These are phyloP conservation scores for Sporisorium graminicola DNA, from an alignment of 1,284 basidiomycete genomes.

Conservation along the genomic window DNA sequence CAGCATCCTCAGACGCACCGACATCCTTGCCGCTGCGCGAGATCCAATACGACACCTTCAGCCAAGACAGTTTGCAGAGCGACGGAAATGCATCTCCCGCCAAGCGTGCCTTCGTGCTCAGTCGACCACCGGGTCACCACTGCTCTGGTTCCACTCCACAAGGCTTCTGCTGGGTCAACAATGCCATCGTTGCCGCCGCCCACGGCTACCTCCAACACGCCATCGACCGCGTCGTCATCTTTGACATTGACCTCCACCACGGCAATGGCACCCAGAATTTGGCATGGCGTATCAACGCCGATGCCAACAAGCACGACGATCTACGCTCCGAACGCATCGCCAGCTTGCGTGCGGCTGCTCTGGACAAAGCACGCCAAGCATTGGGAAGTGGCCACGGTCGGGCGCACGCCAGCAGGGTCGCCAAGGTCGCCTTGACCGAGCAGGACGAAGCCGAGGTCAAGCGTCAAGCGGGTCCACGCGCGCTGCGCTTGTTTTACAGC, in stretches of 20 bases:
- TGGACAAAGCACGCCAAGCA: slow-evolving; percentile 29
- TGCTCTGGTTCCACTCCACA: slow-evolving; percentile 74
- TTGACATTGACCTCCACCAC: slow-evolving; percentile 95
- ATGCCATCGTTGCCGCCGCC: slow-evolving; percentile 88
- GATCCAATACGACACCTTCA: slow-evolving; percentile 14
- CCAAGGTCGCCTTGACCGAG: slow-evolving; percentile 26
- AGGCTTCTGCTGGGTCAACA: slow-evolving; percentile 91
- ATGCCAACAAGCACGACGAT: slow-evolving; percentile 73
- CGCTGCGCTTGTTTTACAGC: slow-evolving; percentile 83
- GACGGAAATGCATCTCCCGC: slow-evolving; percentile 23
- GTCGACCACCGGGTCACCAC: slow-evolving; percentile 69
- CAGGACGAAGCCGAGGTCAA: slow-evolving; percentile 29
- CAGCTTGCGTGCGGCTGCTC: slow-evolving; percentile 28
- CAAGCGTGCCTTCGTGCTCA: slow-evolving; percentile 65
- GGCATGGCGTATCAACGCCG: slow-evolving; percentile 90
- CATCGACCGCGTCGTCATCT: slow-evolving; percentile 83
- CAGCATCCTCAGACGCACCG: not conserved
- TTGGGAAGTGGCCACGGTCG: slow-evolving; percentile 20
- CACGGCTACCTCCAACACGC: slow-evolving; percentile 89
- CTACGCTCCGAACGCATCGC: slow-evolving; percentile 51
- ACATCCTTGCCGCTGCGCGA: slow-evolving; percentile 11
- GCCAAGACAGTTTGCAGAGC: not conserved
- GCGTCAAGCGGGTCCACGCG: slow-evolving; percentile 41
- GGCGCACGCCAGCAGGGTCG: slow-evolving; percentile 17
- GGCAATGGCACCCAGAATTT: slow-evolving; percentile 88